Base-by-base conservation (phyloP, 768 basidiomycete genomes). In the Fomitopsis pulvina region DNA sequence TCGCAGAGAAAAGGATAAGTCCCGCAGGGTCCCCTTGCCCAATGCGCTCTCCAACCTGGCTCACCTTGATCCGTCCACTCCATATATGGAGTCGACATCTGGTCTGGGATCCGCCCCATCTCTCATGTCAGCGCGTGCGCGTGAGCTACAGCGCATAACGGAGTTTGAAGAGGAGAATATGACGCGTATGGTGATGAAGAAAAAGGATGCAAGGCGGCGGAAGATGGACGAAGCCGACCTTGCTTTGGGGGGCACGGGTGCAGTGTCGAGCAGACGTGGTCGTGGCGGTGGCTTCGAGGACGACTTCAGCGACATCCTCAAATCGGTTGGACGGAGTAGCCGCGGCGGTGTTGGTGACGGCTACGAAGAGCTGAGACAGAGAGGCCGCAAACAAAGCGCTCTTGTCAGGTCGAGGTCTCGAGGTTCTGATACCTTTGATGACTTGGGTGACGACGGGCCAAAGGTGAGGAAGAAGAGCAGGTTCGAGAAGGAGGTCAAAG, bases 141-240 rank as follows among this genome's bases (percentile, higher is more conserved):
- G 81, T 16, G 86, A 93, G 60, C 75, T 97, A 48, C 78, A 81
- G 56, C 78, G 81, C 5, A 79, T 96, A 67, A 81, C 79, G 45
- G 84, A 91, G 53, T 98, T 90, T 65, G 95, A 98, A 69, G 92
- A 95, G 64, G 91, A 91, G 41, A 93, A 95, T 66, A 91, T 97
- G 69, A 89, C 87, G 30, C 83, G 95, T 40, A 60, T 97, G 47
- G 75, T 94, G 52, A 85, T 93, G 80, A 88, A 85, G 63, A 97
- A 97, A 75, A 83, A 81, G 60, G 92, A 95, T 40, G 76, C 79
- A 14, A 79, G 74, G 57, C 73, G 83, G 40, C 76, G 94, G 18
- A 68, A 64, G 46, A 74, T 79, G 52, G 94, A 97, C 60, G 95
- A 97, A 65, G 89, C 79, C 54, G 87, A 91, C 55, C 68, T 97